Evolutionary conservation across 495 filamentous ascomycete species (phyloP).

Genomic region (Rhizodiscina lignyota): DNA sequence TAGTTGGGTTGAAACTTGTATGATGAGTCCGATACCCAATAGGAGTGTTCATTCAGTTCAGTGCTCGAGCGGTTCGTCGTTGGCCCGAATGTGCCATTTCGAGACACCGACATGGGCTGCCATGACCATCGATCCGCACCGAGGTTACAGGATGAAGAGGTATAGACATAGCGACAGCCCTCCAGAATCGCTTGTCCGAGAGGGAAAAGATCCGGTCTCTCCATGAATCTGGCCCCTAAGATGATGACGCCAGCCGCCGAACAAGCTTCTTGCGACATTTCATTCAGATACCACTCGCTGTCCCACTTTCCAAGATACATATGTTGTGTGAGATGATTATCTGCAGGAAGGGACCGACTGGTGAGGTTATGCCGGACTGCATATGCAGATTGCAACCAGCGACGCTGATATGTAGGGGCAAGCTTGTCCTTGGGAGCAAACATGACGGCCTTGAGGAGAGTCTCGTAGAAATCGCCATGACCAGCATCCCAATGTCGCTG

Average conservation of each 20-base stretch:
- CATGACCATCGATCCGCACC: constrained; percentile 14
- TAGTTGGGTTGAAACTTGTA: constrained; percentile 18
- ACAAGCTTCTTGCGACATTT: constrained; percentile 13
- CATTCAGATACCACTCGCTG: constrained; percentile 10
- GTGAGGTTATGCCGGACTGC: constrained; percentile 11
- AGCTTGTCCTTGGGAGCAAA: constrained; percentile 11
- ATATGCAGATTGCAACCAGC: constrained; percentile 11
- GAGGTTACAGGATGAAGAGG: constrained; percentile 11
- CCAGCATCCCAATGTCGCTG: constrained; percentile 14
- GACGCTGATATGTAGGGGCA: constrained; percentile 6
- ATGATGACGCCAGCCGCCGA: constrained; percentile 16
- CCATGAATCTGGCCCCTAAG: constrained; percentile 10
- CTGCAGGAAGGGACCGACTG: constrained; percentile 10
- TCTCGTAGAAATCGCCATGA: constrained; percentile 17
- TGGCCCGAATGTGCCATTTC: constrained; percentile 8
- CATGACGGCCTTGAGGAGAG: constrained; percentile 17
- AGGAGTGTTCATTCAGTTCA: constrained; percentile 9
- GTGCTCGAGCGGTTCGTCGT: constrained; percentile 1
- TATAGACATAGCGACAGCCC: constrained; percentile 17
- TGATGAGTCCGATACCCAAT: constrained; percentile 9
- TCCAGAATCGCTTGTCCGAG: constrained; percentile 17
- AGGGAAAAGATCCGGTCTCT: constrained; percentile 7
- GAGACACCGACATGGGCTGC: constrained; percentile 11
- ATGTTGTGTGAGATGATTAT: constrained; percentile 11
- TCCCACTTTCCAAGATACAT: constrained; percentile 13